Percentiles rank a stretch among this genome's conserved stretches.
Conservation (phyloP, 2,329 filamentous ascomycete genomes). For the Cytospora leucostoma region DNA sequence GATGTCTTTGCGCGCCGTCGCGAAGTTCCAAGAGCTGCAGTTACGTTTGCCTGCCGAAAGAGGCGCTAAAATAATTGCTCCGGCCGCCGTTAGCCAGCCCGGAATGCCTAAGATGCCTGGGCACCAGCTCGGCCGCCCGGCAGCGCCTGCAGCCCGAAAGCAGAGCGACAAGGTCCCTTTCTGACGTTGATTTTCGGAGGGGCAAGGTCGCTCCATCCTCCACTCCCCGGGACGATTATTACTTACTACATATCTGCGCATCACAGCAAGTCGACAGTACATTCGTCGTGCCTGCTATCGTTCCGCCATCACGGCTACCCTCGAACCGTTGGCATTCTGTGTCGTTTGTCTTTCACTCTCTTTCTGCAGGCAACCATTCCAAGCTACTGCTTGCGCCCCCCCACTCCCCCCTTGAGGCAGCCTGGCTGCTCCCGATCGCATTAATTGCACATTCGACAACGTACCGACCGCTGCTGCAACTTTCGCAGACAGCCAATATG, state of each 20-base stretch:
- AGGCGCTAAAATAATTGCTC: slow-evolving; percentile 21
- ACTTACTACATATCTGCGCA: slow-evolving; percentile 10
- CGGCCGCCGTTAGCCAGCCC: slow-evolving; percentile 7
- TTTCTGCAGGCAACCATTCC: slow-evolving; percentile 5
- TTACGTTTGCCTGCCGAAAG: slow-evolving; percentile 17
- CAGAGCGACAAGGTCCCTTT: slow-evolving; percentile 18
- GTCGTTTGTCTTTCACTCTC: slow-evolving; percentile 8
- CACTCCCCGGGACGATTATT: not conserved
- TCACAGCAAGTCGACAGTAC: slow-evolving; percentile 6
- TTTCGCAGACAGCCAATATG: slow-evolving; percentile 51
- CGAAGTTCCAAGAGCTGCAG: slow-evolving; percentile 17
- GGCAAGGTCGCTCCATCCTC: slow-evolving; percentile 21
- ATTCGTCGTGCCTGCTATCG: not conserved
- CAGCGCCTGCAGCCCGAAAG: slow-evolving; percentile 15
- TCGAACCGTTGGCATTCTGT: not conserved
- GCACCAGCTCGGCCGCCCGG: not conserved
- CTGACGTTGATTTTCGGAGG: slow-evolving; percentile 29
- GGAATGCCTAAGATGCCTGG: not conserved
- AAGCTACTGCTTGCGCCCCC: slow-evolving; percentile 21
- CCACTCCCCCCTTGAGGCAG: slow-evolving; percentile 19
- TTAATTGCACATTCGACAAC: slow-evolving; percentile 32
- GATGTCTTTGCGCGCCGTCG: slow-evolving; percentile 18
- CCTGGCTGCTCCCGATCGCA: slow-evolving; percentile 22
- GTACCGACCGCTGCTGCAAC: slow-evolving; percentile 30
- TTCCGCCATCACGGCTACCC: slow-evolving; percentile 12